A percentile compares a stretch with the other conserved stretches of the same genome.
phyloP scores from a whole-genome alignment of 257 asterid genomes.

The Scutellaria minor region DNA sequence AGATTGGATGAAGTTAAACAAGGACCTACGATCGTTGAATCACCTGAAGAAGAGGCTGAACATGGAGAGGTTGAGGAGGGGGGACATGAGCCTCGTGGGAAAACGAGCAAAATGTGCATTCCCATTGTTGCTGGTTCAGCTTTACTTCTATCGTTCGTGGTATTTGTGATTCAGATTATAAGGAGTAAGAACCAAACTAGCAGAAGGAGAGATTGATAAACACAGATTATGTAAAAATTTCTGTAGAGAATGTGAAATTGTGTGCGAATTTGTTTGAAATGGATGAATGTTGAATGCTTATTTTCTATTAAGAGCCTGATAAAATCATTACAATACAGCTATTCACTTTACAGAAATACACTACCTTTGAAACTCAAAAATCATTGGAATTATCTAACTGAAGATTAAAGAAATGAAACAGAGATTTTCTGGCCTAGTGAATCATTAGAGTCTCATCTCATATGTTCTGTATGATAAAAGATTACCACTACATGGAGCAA shows the following conservation, averaged over 20 bases:
- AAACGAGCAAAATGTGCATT: slow-evolving; percentile 50
- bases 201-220: slow-evolving; percentile 47
- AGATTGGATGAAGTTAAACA: slow-evolving; percentile 21
- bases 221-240: neutral
- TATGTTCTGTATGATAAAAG: too few species aligned
- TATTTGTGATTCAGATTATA: slow-evolving; percentile 59
- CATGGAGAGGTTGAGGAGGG: slow-evolving; percentile 27
- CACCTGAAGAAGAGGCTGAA: slow-evolving; percentile 36
- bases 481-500: too few species aligned
- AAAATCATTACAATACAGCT: too few species aligned
- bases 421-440: too few species aligned
- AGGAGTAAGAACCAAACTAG: slow-evolving; percentile 52
- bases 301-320: neutral
- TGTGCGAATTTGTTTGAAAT: slow-evolving; percentile 29
- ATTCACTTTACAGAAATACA: too few species aligned
- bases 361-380: too few species aligned
- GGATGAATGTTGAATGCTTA: slow-evolving; percentile 23
- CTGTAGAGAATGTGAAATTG: slow-evolving; percentile 19
- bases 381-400: too few species aligned
- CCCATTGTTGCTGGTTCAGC: slow-evolving; percentile 87
- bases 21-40: neutral
- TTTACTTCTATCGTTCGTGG: slow-evolving; percentile 69
- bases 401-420: too few species aligned
- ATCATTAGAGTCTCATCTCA: too few species aligned
- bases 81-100: slow-evolving; percentile 14